Evolutionary conservation across 1,139 yeast species (phyloP).

Genomic region (Kodamaea fungicola): DNA sequence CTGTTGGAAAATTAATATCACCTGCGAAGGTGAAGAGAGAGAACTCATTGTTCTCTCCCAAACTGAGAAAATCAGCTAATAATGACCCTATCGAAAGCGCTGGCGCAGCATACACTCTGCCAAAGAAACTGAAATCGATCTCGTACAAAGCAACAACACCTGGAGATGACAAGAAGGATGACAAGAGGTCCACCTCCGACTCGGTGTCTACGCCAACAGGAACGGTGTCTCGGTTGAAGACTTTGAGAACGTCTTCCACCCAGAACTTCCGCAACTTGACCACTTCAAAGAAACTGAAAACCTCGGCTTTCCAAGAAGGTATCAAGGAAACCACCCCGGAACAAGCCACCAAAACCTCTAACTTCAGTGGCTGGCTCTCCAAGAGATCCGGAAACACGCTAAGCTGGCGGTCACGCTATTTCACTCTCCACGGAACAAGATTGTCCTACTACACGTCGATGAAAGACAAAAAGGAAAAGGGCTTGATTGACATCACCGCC

Average conservation of each 20-base stretch:
- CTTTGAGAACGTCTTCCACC: slow-evolving; percentile 42
- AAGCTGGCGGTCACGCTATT: slow-evolving; percentile 91
- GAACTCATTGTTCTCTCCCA: slow-evolving; percentile 11
- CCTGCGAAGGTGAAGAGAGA: slow-evolving; percentile 26
- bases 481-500: slow-evolving; percentile 91
- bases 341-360: slow-evolving; percentile 75
- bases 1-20: slow-evolving; percentile 16
- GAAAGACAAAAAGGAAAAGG: slow-evolving; percentile 81
- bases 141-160: slow-evolving; percentile 14
- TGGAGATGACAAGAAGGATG: slow-evolving; percentile 17
- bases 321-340: slow-evolving; percentile 72
- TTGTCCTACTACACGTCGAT: slow-evolving; percentile 82
- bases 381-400: slow-evolving; percentile 79
- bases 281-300: slow-evolving; percentile 54
- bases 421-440: slow-evolving; percentile 89
- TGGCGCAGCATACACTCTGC: slow-evolving; percentile 31
- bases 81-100: slow-evolving; percentile 20
- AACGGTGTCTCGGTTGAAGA: slow-evolving; percentile 33
- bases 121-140: slow-evolving; percentile 33
- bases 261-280: slow-evolving; percentile 43
- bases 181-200: slow-evolving; percentile 35
- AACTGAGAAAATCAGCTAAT: slow-evolving; percentile 9
- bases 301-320: slow-evolving; percentile 94
- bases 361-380: slow-evolving; percentile 91
- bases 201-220: slow-evolving; percentile 4